phyloP scores from a whole-genome alignment of 441 rosid genomes.

The Adansonia rubrostipa region DNA sequence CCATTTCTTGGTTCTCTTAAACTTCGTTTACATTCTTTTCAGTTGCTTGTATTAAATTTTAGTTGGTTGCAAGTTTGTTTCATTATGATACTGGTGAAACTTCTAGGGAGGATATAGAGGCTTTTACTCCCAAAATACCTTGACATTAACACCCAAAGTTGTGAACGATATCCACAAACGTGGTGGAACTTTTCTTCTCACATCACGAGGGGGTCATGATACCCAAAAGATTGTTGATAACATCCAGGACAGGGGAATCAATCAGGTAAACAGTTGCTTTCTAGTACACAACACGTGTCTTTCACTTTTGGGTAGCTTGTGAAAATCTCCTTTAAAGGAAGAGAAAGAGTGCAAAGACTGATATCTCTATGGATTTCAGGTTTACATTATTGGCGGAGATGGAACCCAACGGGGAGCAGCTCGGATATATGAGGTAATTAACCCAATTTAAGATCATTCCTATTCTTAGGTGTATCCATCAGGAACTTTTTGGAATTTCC shows the following conservation, averaged over 20 bases:
- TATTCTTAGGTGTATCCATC: conserved; percentile 12
- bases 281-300: conserved; percentile 23
- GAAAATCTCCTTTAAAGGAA: not conserved
- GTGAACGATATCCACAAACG: conserved; percentile 75
- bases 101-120: conserved; percentile 66
- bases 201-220: conserved; percentile 81
- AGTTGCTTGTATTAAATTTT: conserved; percentile 6
- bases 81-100: conserved; percentile 17
- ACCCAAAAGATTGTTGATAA: conserved; percentile 73
- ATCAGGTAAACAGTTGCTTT: conserved; percentile 48
- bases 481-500: not conserved
- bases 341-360: conserved; percentile 6
- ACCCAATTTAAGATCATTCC: not conserved
- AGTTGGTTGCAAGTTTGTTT: conserved; percentile 14
- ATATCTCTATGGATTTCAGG: conserved; percentile 42
- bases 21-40: conserved; percentile 10
- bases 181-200: conserved; percentile 68
- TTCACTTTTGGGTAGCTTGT: conserved; percentile 11
- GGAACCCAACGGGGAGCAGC: conserved; percentile 75
- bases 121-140: conserved; percentile 66
- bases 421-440: conserved; percentile 56
- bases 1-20: conserved; percentile 4
- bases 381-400: conserved; percentile 77
- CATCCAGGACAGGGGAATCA: conserved; percentile 73
- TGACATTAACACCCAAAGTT: conserved; percentile 58